Evolutionary conservation across 805 yeast genomes (phyloP), one percentile per base, ranked within the genome.

Genomic region (Maudiozyma pseudohumilis): DNA sequence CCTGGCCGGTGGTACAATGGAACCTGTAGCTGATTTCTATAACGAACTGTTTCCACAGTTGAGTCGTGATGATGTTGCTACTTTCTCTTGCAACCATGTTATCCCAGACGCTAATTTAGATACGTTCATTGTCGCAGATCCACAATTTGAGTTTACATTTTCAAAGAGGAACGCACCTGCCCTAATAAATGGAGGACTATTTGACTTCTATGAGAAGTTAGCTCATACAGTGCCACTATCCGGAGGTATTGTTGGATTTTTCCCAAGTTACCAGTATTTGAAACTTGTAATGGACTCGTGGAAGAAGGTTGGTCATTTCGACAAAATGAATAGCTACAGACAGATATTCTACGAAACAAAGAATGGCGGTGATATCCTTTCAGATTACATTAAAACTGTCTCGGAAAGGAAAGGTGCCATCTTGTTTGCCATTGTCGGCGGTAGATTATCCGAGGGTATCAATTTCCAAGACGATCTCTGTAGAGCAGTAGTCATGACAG

Each of bases 1-100:
- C 2, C 55, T 88, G 3, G 92, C 95, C 2, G 97, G 97, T 25
- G 97, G 97, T 11, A 88, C 97, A 0, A 85, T 87, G 95, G 89
- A 83, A 52, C 96, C 96, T 0, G 65, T 77, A 24, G 52, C 66
- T n/a, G 95, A 88, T 45, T 82, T 77, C 53, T 59, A 70, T 5
- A 64, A 74, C n/a, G 73, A 69, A 44, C 59, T 87, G 26, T 74
- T 84, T 35, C 94, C 94, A 0, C 68, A 72, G 30, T 39, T 80
- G 2, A 47, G 65, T 2, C 44, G 59, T 0, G 38, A 49, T 0
- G 46, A 69, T 30, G 67, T 83, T 7, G 59, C 65, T 19, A 66
- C 63, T 21, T 81, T 84, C 50, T 67, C 77, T 3, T 88, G 96
- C 63, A 85, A 82, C 28, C 97, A 88, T 60, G 74, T 89, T 6